phyloP scores from a whole-genome alignment of 805 yeast species.

The Metschnikowia rubicola region DNA sequence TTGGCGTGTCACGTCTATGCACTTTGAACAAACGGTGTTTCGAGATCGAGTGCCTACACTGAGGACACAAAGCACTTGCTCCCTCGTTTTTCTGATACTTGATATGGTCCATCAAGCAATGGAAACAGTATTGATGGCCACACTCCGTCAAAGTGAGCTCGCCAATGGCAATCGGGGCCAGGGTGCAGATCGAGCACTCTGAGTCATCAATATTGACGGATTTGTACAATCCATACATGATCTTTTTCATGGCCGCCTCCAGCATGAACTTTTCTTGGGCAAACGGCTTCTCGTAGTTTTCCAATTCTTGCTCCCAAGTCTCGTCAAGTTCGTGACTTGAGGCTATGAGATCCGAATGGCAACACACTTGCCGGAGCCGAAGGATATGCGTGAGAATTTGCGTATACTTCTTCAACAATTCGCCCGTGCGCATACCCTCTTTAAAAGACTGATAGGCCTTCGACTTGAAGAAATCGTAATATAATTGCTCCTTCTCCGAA shows the following conservation, averaged over 20 bases:
- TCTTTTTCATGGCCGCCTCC: slow-evolving; percentile 20
- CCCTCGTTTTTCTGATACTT: slow-evolving; percentile 56
- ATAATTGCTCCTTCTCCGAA: slow-evolving; percentile 57
- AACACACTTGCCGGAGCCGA: slow-evolving; percentile 82
- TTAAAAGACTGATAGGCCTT: slow-evolving; percentile 62
- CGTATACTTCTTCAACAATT: slow-evolving; percentile 67
- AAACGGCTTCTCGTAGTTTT: slow-evolving; percentile 12
- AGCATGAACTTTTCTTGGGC: slow-evolving; percentile 19
- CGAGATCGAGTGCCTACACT: slow-evolving; percentile 61
- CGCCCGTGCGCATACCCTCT: slow-evolving; percentile 60
- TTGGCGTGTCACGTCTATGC: slow-evolving; percentile 23
- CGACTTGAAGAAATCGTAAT: slow-evolving; percentile 67
- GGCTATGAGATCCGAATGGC: slow-evolving; percentile 69
- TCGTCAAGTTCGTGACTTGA: slow-evolving; percentile 52
- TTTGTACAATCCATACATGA: slow-evolving; percentile 28
- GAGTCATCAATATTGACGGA: slow-evolving; percentile 38
- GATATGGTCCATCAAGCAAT: slow-evolving; percentile 71
- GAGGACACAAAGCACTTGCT: slow-evolving; percentile 61
- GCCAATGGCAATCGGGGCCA: slow-evolving; percentile 53
- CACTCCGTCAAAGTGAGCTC: slow-evolving; percentile 68
- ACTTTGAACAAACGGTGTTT: slow-evolving; percentile 47
- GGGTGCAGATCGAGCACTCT: slow-evolving; percentile 86
- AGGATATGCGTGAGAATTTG: slow-evolving; percentile 79
- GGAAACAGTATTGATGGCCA: slow-evolving; percentile 74
- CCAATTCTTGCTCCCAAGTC: slow-evolving; percentile 28